Base-by-base conservation (phyloP, 179 eudicot species). In the Spinacia oleracea region DNA sequence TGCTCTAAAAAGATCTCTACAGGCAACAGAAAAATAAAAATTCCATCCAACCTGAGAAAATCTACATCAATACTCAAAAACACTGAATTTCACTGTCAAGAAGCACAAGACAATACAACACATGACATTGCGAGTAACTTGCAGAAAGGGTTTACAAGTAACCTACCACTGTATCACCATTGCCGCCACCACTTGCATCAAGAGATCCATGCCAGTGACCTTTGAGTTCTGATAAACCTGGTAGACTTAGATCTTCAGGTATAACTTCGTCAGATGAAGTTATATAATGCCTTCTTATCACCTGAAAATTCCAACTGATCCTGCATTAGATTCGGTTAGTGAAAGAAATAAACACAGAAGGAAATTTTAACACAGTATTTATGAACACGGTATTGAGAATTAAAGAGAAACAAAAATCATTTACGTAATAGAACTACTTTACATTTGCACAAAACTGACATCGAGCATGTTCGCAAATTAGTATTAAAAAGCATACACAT, bases 121-220 rank as follows among this genome's bases (percentile, higher is more conserved):
- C 27, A 15, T 5, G 14, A 31, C 45, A 21, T n/a, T 42, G 42
- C 20, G 20, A 21, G 40, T 27, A 72, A 70, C 34, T 1, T n/a
- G 76, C 56, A 75, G 59, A 1, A 71, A 70, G 25, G 48, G 64
- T 76, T 74, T 23, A 81, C 23, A 82, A 15, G 56, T 63, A 86
- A 67, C 78, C 27, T 91, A 96, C 99, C 98, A 87, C 90, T 62
- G 99, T 96, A 81, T 96, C 99, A 77, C 97, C 99, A 86, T 96
- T 96, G 85, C 99, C 99, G 42, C 99, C 99, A 75, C 99, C 99
- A 83, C 99, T 96, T 77, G 99, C 99, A 88, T 96, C 99, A 79
- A 96, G 91, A 86, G 97, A 92, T 79, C 99, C 99, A 89, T 87
- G 91, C 99, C 99, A 96, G 72, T 89, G 90, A 79, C 99, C 99